Evolutionary conservation across 139 green algal species (phyloP), one percentile per base, ranked within the genome.

Genomic region (Coccomyxa sp.): DNA sequence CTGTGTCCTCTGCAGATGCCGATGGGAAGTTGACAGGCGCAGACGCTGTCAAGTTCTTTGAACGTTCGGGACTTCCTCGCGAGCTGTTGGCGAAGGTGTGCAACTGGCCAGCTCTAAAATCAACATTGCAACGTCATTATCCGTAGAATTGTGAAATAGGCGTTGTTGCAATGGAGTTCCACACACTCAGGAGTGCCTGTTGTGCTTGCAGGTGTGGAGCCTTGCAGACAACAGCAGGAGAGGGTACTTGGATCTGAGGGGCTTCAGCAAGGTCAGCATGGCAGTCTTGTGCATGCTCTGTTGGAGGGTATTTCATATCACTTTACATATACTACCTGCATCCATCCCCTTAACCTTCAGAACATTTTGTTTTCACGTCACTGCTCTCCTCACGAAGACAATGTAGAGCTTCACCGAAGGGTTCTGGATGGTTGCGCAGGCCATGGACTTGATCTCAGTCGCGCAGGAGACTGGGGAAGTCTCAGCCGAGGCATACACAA

Each of bases 11-110:
- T 74, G 10, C 82, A 93, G 93, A 96, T 79, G 28, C 79, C 14
- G 93, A 96, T 81, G 91, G 89, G 21, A 82, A 90, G 78, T 38
- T 96, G 23, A 90, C 86, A 10, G 93, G 93, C 11, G 28, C 32
- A 16, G 95, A 98, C 85, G 95, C 95, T 0, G 95, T 98, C 28
- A 75, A 79, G 13, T 98, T 98, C 80, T 98, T 98, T 81, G 88
- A 92, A 76, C 91, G 92, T 12, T 95, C 89, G 38, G 90, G 91
- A 1, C 88, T 98, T 67, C 88, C 92, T 0, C 85, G 90, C 12
- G 91, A 96, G 27, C 58, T 92, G 57, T 88, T 98, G 38, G 89
- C 91, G 7, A 93, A 92, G 81, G 88, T 93, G 25, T 51, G 38
- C 38, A 51, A 51, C 38, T 11, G 38, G 7, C 38, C 38, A 51